These are phyloP conservation scores for Candida lessepsii DNA, from an alignment of 805 yeast species.

Conservation along the genomic window DNA sequence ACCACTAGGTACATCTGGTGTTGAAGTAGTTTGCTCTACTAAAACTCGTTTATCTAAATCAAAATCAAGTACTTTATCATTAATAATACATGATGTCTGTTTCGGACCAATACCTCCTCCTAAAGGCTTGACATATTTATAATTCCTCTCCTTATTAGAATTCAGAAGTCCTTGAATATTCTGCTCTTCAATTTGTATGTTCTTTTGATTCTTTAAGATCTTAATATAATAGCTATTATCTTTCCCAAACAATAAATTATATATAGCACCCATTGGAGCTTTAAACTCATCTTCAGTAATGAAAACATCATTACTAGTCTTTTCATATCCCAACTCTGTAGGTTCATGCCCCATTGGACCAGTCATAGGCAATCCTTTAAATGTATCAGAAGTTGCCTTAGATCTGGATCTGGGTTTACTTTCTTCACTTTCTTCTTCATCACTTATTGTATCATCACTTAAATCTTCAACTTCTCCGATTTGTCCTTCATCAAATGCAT, in stretches of 20 bases:
- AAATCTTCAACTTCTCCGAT: conserved; percentile 8
- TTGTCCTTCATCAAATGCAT: conserved; percentile 6
- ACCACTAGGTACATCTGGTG: conserved; percentile 87
- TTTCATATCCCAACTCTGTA: conserved; percentile 45
- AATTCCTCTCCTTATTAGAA: conserved; percentile 43
- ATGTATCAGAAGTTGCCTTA: conserved; percentile 12
- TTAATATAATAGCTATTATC: conserved; percentile 45
- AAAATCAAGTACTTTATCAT: conserved; percentile 54
- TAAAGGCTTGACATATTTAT: conserved; percentile 62
- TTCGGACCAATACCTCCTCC: conserved; percentile 73
- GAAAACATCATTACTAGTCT: conserved; percentile 50
- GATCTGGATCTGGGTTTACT: background rate
- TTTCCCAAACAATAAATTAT: conserved; percentile 59
- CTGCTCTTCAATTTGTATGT: conserved; percentile 54
- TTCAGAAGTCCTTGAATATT: conserved; percentile 28
- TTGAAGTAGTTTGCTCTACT: conserved; percentile 57
- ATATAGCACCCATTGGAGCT: conserved; percentile 68
- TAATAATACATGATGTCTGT: conserved; percentile 64
- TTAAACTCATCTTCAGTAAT: conserved; percentile 51
- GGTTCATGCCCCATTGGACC: conserved; percentile 53
- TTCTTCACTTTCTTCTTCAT: conserved; percentile 1
- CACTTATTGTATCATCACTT: background rate
- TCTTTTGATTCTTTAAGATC: conserved; percentile 59
- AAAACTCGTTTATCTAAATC: conserved; percentile 49
- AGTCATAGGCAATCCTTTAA: conserved; percentile 38